phyloP scores from a whole-genome alignment of 495 filamentous ascomycete genomes.

The Mytilinidion resinicola region DNA sequence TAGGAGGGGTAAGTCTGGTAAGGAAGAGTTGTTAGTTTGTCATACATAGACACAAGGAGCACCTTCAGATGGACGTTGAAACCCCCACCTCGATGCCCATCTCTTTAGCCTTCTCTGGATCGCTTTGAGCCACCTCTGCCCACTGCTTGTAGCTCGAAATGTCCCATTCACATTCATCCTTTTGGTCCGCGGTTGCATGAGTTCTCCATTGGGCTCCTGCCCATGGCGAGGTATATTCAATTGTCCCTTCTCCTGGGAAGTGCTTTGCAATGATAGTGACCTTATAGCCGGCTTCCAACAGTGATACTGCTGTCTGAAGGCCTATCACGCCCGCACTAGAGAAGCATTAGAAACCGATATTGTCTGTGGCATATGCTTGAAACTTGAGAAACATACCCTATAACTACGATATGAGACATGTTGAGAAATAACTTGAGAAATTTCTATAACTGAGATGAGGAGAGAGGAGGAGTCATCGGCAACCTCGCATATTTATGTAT shows the following conservation, averaged over 20 bases:
- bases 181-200: slow-evolving; percentile 29
- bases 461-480: too few species aligned
- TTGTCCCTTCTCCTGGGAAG: slow-evolving; percentile 35
- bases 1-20: neutral
- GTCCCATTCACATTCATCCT: slow-evolving; percentile 35
- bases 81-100: slow-evolving; percentile 5
- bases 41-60: neutral
- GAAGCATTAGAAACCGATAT: neutral
- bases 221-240: slow-evolving; percentile 41
- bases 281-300: slow-evolving; percentile 38
- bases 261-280: slow-evolving; percentile 43
- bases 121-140: slow-evolving; percentile 9
- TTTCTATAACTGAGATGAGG: too few species aligned
- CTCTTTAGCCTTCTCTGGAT: neutral
- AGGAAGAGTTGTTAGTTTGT: neutral
- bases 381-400: neutral
- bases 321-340: slow-evolving; percentile 44
- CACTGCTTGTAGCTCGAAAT: slow-evolving; percentile 35
- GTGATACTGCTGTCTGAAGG: slow-evolving; percentile 42
- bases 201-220: slow-evolving; percentile 41
- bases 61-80: neutral
- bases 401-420: slow-evolving; percentile 1
- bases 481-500: too few species aligned
- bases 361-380: neutral
- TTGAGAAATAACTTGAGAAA: too few species aligned